Conservation (phyloP, 768 basidiomycete genomes). For the Leucocoprinus leucothites region DNA sequence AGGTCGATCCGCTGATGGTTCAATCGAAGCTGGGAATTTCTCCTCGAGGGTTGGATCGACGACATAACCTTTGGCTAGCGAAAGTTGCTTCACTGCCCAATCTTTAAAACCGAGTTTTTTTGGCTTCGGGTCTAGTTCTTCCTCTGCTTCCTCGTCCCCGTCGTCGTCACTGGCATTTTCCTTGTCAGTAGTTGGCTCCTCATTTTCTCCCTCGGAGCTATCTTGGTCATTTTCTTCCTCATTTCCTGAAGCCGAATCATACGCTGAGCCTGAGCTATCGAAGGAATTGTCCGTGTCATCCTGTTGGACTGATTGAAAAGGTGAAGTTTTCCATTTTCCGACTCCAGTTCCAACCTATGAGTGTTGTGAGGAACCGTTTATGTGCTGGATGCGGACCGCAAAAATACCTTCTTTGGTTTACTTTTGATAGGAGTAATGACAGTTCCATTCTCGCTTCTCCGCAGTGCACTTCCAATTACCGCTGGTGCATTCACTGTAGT, state of each 20-base stretch:
- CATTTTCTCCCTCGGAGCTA: not conserved
- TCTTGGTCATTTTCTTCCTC: constrained; percentile 16
- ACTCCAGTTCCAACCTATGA: constrained; percentile 60
- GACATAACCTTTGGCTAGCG: constrained; percentile 38
- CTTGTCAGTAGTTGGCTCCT: not conserved
- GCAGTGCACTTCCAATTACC: constrained; percentile 62
- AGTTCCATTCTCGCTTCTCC: constrained; percentile 63
- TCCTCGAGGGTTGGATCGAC: constrained; percentile 19
- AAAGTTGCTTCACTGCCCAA: constrained; percentile 85
- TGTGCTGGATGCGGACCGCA: not conserved
- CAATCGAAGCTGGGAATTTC: constrained; percentile 3
- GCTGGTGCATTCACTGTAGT: constrained; percentile 18
- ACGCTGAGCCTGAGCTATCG: constrained; percentile 77
- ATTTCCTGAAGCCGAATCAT: constrained; percentile 19
- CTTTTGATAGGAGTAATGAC: constrained; percentile 44
- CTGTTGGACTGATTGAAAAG: constrained; percentile 4
- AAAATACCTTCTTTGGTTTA: constrained; percentile 29
- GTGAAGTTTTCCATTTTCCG: constrained; percentile 16
- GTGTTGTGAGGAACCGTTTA: constrained; percentile 14
- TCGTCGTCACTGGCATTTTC: not conserved
- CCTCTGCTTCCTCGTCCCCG: constrained; percentile 16
- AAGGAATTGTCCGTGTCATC: constrained; percentile 58
- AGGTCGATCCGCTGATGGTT: constrained; percentile 18
- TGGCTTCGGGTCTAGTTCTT: constrained; percentile 18
- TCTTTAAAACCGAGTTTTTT: constrained; percentile 73